A percentile compares a stretch with the other conserved stretches of the same genome.
Evolutionary conservation across 164 flowering plant genomes (phyloP).

Genomic region (Nymphaea colorata): DNA sequence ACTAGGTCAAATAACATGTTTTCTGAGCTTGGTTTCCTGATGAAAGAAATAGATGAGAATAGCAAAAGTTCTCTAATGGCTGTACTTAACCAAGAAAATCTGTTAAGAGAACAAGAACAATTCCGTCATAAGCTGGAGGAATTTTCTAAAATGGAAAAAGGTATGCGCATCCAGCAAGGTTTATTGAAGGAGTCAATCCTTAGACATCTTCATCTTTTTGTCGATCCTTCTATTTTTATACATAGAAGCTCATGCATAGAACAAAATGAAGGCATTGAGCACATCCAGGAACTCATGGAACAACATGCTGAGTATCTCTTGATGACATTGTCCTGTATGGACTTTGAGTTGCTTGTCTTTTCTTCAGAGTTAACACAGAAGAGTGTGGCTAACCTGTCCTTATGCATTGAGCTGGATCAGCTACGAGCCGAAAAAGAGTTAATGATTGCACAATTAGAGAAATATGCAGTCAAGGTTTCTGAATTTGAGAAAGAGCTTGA

Average conservation of each 20-base stretch:
- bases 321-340: constrained; percentile 33
- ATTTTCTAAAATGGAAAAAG: not conserved
- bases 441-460: not conserved
- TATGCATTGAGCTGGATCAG: not conserved
- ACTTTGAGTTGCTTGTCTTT: constrained; percentile 42
- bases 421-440: not conserved
- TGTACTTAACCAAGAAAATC: constrained; percentile 42
- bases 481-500: not conserved
- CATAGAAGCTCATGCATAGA: not conserved
- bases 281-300: constrained; percentile 18
- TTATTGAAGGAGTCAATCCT: constrained; percentile 5
- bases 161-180: not conserved
- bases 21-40: constrained; percentile 49
- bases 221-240: not conserved
- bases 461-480: not conserved
- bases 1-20: constrained; percentile 67
- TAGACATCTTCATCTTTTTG: constrained; percentile 3
- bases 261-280: constrained; percentile 1
- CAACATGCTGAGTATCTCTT: constrained; percentile 31
- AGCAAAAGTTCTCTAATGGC: constrained; percentile 23
- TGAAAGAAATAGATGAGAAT: constrained; percentile 56
- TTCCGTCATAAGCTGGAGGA: not conserved
- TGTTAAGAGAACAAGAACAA: constrained; percentile 30
- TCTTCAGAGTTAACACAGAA: constrained; percentile 29
- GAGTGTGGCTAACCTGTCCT: not conserved